Base-by-base conservation (phyloP, 768 basidiomycete species). In the Bullera alba region DNA sequence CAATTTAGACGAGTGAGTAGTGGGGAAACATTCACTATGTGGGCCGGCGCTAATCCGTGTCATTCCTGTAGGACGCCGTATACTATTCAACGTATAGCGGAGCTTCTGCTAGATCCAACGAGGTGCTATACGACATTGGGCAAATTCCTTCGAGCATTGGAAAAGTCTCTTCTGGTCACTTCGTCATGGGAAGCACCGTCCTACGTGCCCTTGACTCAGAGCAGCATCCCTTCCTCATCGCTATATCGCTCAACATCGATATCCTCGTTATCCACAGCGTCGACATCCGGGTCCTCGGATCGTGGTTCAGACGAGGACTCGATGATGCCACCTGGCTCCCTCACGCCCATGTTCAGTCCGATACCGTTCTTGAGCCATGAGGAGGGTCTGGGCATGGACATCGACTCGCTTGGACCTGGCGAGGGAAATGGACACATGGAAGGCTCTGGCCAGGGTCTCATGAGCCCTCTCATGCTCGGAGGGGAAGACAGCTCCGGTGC, bases 71-170 rank as follows among this genome's bases (percentile, higher is more conserved):
- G 63, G 32, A 66, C 73, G 1, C 73, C 73, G 17, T 74, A 72
- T 57, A 72, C 73, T n/a, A 62, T 74, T 12, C 73, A 74, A 47
- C 66, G 73, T 12, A 37, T 72, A 4, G 67, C 69, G 15, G 73
- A 74, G 43, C 54, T 74, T 2, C 56, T 67, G 0, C 44, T 55
- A 4, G 29, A 54, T 15, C 73, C 73, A 2, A 57, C 51, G 6
- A 21, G 44, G 28, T 51, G 59, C 19, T 66, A 74, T 42, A 54
- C 54, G 2, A 48, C 63, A 3, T 32, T 68, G 5, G 73, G 73
- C 23, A 74, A 74, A 57, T 72, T 67, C 55, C 54, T 74, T 16
- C 68, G 73, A 42, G 66, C 73, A 14, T 32, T 72, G 28, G 73
- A 74, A 48, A 68, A 69, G 42, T 51, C 58, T 21, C 54, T 74